These are phyloP conservation scores for Botrytis paeoniae DNA, from an alignment of 2,329 filamentous ascomycete species.

Conservation along the genomic window DNA sequence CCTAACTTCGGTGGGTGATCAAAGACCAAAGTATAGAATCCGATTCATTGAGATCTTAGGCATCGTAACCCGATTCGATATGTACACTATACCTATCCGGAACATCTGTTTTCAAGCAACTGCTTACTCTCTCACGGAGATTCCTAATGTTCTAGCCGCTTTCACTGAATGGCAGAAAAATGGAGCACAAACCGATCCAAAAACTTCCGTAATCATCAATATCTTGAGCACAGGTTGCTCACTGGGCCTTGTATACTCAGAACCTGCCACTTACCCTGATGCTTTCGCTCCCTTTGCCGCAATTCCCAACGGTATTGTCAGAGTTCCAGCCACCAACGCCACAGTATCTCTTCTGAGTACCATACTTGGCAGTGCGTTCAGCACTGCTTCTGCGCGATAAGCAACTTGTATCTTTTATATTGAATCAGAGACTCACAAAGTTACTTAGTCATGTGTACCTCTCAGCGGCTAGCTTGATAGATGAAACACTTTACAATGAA, in stretches of 20 bases:
- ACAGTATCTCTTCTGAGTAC: not conserved
- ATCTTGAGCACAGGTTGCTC: not conserved
- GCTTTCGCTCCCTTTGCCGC: not conserved
- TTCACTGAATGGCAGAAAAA: slow-evolving; percentile 2
- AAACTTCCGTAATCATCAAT: not conserved
- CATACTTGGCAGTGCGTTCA: not conserved
- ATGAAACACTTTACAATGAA: not conserved
- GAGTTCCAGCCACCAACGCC: not conserved
- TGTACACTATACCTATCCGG: not conserved
- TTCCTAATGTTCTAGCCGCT: not conserved
- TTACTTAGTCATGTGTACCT: not conserved
- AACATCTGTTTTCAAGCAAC: slow-evolving; percentile 10
- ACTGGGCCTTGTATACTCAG: not conserved
- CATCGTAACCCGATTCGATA: too few species aligned
- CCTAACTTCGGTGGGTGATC: too few species aligned
- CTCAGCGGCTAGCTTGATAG: not conserved
- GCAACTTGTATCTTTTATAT: not conserved
- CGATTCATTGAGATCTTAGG: too few species aligned
- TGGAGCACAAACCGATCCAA: not conserved
- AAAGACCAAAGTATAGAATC: too few species aligned
- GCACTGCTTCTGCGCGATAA: too few species aligned
- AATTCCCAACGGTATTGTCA: not conserved
- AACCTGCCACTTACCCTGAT: not conserved
- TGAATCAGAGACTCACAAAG: not conserved
- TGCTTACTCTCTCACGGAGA: not conserved